Evolutionary conservation across 495 filamentous ascomycete species (phyloP).

Genomic region (Xeromyces bisporus): DNA sequence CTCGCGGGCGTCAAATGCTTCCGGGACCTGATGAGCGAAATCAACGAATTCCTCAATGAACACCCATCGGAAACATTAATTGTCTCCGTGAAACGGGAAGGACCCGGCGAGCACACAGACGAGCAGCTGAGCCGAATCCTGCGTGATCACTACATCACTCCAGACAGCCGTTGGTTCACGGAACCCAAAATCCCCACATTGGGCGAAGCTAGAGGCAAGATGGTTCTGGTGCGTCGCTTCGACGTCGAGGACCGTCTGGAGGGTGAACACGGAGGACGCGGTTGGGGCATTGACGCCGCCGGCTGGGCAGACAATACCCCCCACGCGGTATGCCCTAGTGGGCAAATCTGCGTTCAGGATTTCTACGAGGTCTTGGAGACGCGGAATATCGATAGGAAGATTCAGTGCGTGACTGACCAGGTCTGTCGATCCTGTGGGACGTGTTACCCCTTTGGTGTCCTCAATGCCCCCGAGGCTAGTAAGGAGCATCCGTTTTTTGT

Average conservation of each 20-base stretch:
- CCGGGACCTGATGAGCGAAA: conserved; percentile 46
- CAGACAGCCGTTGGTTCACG: conserved; percentile 57
- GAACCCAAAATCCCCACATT: conserved; percentile 63
- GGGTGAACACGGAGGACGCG: conserved; percentile 40
- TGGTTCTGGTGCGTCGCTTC: conserved; percentile 77
- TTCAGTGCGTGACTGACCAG: conserved; percentile 52
- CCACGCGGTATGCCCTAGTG: conserved; percentile 52
- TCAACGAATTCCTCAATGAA: conserved; percentile 55
- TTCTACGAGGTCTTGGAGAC: conserved; percentile 78
- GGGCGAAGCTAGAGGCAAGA: conserved; percentile 64
- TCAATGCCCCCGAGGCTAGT: conserved; percentile 14
- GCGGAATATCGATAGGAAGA: conserved; percentile 64
- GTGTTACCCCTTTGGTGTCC: conserved; percentile 26
- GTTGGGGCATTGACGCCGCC: conserved; percentile 70
- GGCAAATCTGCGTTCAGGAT: conserved; percentile 76
- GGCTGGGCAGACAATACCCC: conserved; percentile 82
- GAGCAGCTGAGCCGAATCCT: conserved; percentile 59
- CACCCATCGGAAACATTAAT: conserved; percentile 73
- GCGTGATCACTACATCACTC: conserved; percentile 48
- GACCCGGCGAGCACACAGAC: conserved; percentile 63
- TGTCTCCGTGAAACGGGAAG: conserved; percentile 83
- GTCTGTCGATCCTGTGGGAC: conserved; percentile 48
- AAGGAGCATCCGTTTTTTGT: conserved; percentile 54
- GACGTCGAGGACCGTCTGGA: conserved; percentile 42
- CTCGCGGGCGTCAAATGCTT: conserved; percentile 60